Evolutionary conservation across 2,329 filamentous ascomycete genomes (phyloP), one percentile per base, ranked within the genome.

Genomic region (Ophiocordyceps camponoti-rufipedis): DNA sequence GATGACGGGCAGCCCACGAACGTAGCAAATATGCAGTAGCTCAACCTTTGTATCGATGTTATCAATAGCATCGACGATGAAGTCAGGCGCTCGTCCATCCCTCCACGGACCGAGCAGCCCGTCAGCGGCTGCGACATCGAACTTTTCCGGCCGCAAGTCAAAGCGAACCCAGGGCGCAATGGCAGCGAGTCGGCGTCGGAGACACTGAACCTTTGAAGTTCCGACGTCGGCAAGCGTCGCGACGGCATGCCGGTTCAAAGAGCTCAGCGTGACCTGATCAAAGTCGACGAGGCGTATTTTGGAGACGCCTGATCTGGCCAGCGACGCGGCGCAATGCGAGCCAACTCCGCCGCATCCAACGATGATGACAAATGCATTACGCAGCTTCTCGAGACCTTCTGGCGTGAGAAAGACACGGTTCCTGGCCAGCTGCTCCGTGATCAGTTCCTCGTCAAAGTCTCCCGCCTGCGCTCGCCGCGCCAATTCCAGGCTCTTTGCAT

Each of bases 31-130:
- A 55, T 86, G 80, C 39, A 98, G 70, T 46, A 98, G 67, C 16
- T 81, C 82, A 3, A 98, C 89, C 66, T 98, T 98, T 45, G 86
- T 94, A 44, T 94, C 85, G 50, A 98, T 96, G 58, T 98, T 96
- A 62, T 98, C 91, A 52, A 98, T 98, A 19, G 89, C 93, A 62
- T 98, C 91, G 33, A 98, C 77, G n/a, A 98, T 78, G 56, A 81
- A 98, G 54, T 89, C 82, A 1, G 88, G 87, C 54, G 71, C 71
- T 57, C 72, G 74, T 14, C 69, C 77, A 5, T 62, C 68, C 40
- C 65, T 63, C 79, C 85, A 87, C 0, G 75, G 68, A 0, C 67
- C 75, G 40, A 98, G 67, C 50, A 95, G 67, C 11, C 64, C 59
- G 7, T 74, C 72, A 0, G 87, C 87, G 10, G 70, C 78, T 14